Conservation (phyloP, 169 alveolate genomes). For the Neospora caninum region DNA sequence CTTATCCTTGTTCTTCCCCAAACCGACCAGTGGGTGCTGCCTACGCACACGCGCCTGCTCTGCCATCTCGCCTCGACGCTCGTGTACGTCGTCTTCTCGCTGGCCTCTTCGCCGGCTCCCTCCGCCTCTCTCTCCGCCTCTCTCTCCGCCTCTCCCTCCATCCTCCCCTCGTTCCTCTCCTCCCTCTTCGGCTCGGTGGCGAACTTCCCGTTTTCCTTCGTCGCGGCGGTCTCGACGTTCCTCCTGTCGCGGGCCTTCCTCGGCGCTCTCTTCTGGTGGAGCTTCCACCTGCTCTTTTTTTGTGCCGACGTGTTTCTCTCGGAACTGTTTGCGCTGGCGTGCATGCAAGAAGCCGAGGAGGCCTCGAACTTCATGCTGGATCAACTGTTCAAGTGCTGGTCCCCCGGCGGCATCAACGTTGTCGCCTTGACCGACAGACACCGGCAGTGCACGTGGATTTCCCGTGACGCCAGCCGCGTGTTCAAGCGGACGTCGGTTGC, state of each 20-base stretch:
- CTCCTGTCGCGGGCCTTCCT: background rate
- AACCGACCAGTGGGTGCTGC: slow-evolving; percentile 17
- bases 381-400: slow-evolving; percentile 22
- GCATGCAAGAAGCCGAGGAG: slow-evolving; percentile 22
- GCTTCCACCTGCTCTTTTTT: background rate
- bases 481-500: background rate
- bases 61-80: slow-evolving; percentile 13
- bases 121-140: background rate
- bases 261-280: slow-evolving; percentile 26
- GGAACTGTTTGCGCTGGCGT: background rate
- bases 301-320: slow-evolving; percentile 25
- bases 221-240: background rate
- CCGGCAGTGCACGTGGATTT: slow-evolving; percentile 30
- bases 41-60: slow-evolving; percentile 3
- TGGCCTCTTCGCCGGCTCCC: background rate
- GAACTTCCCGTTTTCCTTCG: background rate
- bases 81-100: background rate
- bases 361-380: slow-evolving; percentile 21
- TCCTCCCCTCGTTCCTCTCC: background rate
- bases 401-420: slow-evolving; percentile 17
- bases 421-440: slow-evolving; percentile 23
- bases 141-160: background rate
- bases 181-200: background rate
- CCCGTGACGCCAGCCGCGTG: background rate
- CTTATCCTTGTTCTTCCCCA: background rate